Evolutionary conservation across 192 early-diverging fungal species (phyloP).

Genomic region (Coemansia sp.): DNA sequence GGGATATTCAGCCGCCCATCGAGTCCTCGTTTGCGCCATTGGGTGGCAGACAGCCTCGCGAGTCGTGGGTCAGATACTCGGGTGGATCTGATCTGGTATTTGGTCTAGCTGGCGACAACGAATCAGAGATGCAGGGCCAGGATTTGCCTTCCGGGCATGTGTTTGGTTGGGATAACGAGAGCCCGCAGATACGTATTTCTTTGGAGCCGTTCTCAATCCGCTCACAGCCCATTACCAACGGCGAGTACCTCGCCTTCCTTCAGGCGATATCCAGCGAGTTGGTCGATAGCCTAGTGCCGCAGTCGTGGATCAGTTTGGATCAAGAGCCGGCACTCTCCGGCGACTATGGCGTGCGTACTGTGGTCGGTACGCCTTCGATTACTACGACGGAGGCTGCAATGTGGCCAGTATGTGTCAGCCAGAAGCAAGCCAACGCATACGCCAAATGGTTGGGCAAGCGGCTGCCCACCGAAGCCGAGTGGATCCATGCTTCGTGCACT

Average conservation of each 20-base stretch:
- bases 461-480: slow-evolving; percentile 77
- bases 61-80: slow-evolving; percentile 22
- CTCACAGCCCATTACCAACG: slow-evolving; percentile 76
- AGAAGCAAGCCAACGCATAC: slow-evolving; percentile 70
- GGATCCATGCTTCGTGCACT: slow-evolving; percentile 50
- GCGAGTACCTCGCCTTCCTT: slow-evolving; percentile 71
- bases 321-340: neutral
- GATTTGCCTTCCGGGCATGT: slow-evolving; percentile 22
- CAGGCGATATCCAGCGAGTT: neutral
- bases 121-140: slow-evolving; percentile 28
- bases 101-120: slow-evolving; percentile 65
- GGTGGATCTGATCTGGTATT: slow-evolving; percentile 41
- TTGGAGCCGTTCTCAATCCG: slow-evolving; percentile 64
- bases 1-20: slow-evolving; percentile 23
- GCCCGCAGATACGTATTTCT: slow-evolving; percentile 49
- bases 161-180: slow-evolving; percentile 94
- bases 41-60: slow-evolving; percentile 9
- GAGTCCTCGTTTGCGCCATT: slow-evolving; percentile 1
- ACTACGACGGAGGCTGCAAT: slow-evolving; percentile 34
- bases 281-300: slow-evolving; percentile 44
- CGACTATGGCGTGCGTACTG: slow-evolving; percentile 60
- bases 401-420: slow-evolving; percentile 75
- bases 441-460: slow-evolving; percentile 58
- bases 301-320: slow-evolving; percentile 55
- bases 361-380: slow-evolving; percentile 66